A percentile compares a stretch with the other conserved stretches of the same genome.
Conservation (phyloP, 2,329 filamentous ascomycete species). For the Akanthomyces muscarius region DNA sequence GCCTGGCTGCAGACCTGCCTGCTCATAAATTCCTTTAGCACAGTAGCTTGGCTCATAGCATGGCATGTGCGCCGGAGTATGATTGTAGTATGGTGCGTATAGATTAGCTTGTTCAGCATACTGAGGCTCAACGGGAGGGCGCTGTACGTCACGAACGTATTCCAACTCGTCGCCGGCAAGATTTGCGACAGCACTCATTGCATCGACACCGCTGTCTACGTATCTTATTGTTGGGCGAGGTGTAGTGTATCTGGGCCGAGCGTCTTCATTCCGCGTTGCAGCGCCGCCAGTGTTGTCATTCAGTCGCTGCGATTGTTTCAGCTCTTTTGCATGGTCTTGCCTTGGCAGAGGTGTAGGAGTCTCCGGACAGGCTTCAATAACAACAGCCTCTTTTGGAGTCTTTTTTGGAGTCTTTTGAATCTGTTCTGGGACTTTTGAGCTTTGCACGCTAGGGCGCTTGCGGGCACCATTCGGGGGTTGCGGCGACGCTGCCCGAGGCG, state of each 20-base stretch:
- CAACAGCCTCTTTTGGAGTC: background rate
- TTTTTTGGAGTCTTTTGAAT: no score
- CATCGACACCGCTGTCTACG: conserved; percentile 14
- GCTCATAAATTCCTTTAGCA: background rate
- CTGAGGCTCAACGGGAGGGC: background rate
- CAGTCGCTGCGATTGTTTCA: background rate
- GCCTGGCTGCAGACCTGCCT: background rate
- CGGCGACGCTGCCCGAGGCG: conserved; percentile 28
- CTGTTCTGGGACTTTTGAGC: background rate
- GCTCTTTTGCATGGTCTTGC: background rate
- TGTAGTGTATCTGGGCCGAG: background rate
- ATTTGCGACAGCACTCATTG: background rate
- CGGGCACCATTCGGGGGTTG: background rate
- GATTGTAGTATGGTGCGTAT: background rate
- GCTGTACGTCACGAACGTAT: background rate
- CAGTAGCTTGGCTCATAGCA: background rate
- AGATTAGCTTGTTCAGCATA: background rate
- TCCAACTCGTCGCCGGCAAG: background rate
- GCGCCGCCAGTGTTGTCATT: no score
- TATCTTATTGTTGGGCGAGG: conserved; percentile 1
- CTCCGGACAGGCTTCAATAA: background rate
- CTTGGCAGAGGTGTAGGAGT: background rate
- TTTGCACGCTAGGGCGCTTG: background rate
- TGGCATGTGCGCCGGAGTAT: background rate
- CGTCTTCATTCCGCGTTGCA: background rate